These are phyloP conservation scores for Candida oleophila DNA, from an alignment of 805 yeast species.

Conservation along the genomic window DNA sequence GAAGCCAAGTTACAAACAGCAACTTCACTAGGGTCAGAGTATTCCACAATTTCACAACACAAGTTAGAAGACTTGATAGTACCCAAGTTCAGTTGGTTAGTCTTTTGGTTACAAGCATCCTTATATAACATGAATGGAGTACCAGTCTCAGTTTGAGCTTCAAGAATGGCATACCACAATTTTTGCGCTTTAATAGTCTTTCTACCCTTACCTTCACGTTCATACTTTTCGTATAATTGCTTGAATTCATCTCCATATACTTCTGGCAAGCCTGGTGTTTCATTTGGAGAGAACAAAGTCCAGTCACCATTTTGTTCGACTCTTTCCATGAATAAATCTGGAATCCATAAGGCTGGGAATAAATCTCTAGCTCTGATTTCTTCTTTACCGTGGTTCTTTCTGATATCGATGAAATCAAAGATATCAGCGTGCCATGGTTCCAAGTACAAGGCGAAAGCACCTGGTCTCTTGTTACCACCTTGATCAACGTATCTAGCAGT, in stretches of 20 bases:
- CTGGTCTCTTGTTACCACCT: conserved; percentile 67
- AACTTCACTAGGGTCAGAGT: conserved; percentile 56
- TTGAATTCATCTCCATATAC: conserved; percentile 57
- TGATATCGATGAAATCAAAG: conserved; percentile 56
- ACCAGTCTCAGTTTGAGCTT: conserved; percentile 65
- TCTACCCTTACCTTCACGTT: conserved; percentile 49
- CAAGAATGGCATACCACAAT: conserved; percentile 59
- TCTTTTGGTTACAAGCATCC: conserved; percentile 58
- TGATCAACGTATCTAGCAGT: conserved; percentile 66
- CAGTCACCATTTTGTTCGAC: conserved; percentile 55
- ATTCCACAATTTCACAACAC: conserved; percentile 64
- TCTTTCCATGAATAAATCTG: conserved; percentile 61
- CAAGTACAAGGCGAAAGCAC: conserved; percentile 59
- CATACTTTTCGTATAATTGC: conserved; percentile 50
- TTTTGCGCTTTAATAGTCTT: conserved; percentile 55
- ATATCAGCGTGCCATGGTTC: conserved; percentile 68
- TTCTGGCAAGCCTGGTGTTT: conserved; percentile 56
- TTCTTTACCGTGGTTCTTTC: conserved; percentile 65
- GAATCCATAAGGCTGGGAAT: conserved; percentile 64
- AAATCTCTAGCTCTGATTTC: conserved; percentile 63
- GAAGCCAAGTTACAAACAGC: conserved; percentile 65
- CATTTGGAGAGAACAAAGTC: conserved; percentile 61
- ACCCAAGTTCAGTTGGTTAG: conserved; percentile 62
- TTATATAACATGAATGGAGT: conserved; percentile 65
- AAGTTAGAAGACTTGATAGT: conserved; percentile 59